phyloP scores from a whole-genome alignment of 2,329 filamentous ascomycete genomes.

The Botrytis pseudocinerea region DNA sequence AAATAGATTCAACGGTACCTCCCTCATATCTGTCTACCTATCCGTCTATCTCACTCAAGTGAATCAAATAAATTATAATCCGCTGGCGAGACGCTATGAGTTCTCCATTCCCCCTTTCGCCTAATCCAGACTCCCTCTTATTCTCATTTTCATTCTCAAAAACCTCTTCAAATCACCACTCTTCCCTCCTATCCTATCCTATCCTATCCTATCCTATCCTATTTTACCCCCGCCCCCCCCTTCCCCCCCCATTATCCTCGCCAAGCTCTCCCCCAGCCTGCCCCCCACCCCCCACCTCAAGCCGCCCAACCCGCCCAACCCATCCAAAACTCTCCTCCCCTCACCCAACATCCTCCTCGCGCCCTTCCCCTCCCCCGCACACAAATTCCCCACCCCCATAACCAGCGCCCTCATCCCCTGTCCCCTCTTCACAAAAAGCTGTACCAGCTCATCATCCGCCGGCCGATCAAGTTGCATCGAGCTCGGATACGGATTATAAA shows the following conservation, averaged over 20 bases:
- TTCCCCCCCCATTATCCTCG: background rate
- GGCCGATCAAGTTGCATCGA: constrained; percentile 57
- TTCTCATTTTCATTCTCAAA: too few relatives aligned
- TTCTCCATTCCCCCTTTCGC: too few relatives aligned
- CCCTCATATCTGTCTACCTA: too few relatives aligned
- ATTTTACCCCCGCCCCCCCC: too few relatives aligned
- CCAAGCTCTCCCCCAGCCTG: background rate
- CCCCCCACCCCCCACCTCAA: background rate
- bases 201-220: too few relatives aligned
- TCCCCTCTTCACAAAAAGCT: constrained; percentile 54
- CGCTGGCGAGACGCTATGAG: too few relatives aligned
- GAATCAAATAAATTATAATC: too few relatives aligned
- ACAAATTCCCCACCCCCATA: constrained; percentile 54
- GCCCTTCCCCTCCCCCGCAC: constrained; percentile 38
- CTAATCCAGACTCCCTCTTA: too few relatives aligned
- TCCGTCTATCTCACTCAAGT: too few relatives aligned
- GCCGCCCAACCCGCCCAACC: accelerated
- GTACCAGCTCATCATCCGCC: constrained; percentile 58
- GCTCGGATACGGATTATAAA: constrained; percentile 40
- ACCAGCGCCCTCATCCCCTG: constrained; percentile 52
- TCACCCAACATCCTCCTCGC: constrained; percentile 42
- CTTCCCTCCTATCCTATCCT: too few relatives aligned
- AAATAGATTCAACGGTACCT: too few relatives aligned
- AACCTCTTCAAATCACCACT: too few relatives aligned
- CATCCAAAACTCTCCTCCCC: constrained; percentile 36